A percentile compares a stretch with the other conserved stretches of the same genome.
Evolutionary conservation across 2,329 filamentous ascomycete genomes (phyloP).

Genomic region (Canariomyces notabilis): DNA sequence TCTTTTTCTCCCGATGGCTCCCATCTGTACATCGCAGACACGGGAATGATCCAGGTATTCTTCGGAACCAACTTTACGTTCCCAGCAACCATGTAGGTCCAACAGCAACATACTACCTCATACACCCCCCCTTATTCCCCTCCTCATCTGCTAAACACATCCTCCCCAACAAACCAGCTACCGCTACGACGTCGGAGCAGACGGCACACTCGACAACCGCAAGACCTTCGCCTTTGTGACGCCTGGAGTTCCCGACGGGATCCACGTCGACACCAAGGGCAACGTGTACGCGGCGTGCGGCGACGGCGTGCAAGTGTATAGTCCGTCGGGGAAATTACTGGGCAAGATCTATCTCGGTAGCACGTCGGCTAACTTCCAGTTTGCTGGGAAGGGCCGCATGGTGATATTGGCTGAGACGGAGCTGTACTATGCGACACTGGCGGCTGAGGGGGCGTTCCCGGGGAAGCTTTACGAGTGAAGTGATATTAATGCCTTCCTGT

Average conservation of each 20-base stretch:
- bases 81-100: constrained; percentile 44
- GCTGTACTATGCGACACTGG: constrained; percentile 36
- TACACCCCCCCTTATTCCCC: no score
- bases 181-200: constrained; percentile 39
- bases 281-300: constrained; percentile 51
- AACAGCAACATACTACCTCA: constrained; percentile 36
- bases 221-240: constrained; percentile 53
- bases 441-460: constrained; percentile 21
- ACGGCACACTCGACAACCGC: constrained; percentile 44
- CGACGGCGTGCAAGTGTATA: constrained; percentile 49
- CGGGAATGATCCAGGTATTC: constrained; percentile 43
- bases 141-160: not conserved
- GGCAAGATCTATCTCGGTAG: constrained; percentile 53
- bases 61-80: constrained; percentile 37
- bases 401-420: constrained; percentile 39
- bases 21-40: constrained; percentile 53
- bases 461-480: constrained; percentile 13
- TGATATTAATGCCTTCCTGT: not conserved
- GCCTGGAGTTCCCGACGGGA: constrained; percentile 53
- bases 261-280: constrained; percentile 48
- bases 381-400: constrained; percentile 38
- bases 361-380: constrained; percentile 44
- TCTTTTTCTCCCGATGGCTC: constrained; percentile 51
- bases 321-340: constrained; percentile 42
- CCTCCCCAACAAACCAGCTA: constrained; percentile 32